These are phyloP conservation scores for Xerocomus potaroensis DNA, from an alignment of 768 basidiomycete genomes.

Conservation along the genomic window DNA sequence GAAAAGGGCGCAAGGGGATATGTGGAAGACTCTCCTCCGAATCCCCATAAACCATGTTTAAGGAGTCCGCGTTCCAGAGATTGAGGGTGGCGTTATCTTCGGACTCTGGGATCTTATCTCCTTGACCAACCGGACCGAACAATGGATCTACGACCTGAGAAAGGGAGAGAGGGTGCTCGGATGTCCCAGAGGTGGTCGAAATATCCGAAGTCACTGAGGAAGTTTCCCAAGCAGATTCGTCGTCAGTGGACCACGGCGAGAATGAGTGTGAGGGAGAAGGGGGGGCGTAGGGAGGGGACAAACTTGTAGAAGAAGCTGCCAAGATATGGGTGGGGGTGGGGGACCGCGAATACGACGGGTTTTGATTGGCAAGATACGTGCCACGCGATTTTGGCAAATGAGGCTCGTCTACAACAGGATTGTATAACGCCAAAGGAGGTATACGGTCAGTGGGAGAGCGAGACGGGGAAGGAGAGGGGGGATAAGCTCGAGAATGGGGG, in stretches of 20 bases:
- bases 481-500: slow-evolving; percentile 45
- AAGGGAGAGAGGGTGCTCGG: slow-evolving; percentile 28
- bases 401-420: slow-evolving; percentile 6
- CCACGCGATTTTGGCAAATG: neutral
- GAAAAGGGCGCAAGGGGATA: slow-evolving; percentile 91
- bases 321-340: slow-evolving; percentile 37
- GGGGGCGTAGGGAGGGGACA: slow-evolving; percentile 13
- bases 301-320: slow-evolving; percentile 20
- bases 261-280: slow-evolving; percentile 21
- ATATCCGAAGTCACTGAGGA: slow-evolving; percentile 59
- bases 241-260: slow-evolving; percentile 73
- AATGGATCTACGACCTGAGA: slow-evolving; percentile 24
- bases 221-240: slow-evolving; percentile 74
- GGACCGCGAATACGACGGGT: slow-evolving; percentile 30
- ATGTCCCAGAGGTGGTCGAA: slow-evolving; percentile 50
- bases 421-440: slow-evolving; percentile 28
- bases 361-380: slow-evolving; percentile 3
- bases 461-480: slow-evolving; percentile 50
- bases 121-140: slow-evolving; percentile 15
- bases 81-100: slow-evolving; percentile 15
- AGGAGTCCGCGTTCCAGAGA: slow-evolving; percentile 31
- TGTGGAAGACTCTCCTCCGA: slow-evolving; percentile 69
- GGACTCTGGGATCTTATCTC: slow-evolving; percentile 13
- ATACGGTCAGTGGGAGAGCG: slow-evolving; percentile 38
- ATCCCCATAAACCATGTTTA: slow-evolving; percentile 40